Base-by-base conservation (phyloP, 345 rosid genomes). In the Physaria fendleri region DNA sequence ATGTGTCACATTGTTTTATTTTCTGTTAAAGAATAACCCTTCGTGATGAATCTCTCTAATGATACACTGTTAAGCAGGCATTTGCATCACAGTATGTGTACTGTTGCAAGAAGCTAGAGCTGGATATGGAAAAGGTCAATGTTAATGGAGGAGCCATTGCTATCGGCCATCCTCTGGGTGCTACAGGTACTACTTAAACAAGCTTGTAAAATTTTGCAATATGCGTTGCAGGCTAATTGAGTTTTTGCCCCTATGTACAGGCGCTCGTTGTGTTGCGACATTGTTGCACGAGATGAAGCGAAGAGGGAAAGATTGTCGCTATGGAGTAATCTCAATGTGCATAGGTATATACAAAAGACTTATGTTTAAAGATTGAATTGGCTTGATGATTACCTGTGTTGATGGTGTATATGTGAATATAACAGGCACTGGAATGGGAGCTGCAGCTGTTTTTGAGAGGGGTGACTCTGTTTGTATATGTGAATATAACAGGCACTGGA, bases 71-170 rank as follows among this genome's bases (percentile, higher is more conserved):
- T 41, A 9, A 51, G 62, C 78, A 88, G 98, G 99, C 95, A 73
- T 93, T 93, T 83, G 99, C 95, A 56, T 93, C 95, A 27, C 99
- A 93, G 66, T 93, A 60, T 54, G 90, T 85, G 29, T 93, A 93
- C 71, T 83, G 88, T 32, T 41, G 76, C 51, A 93, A 87, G 79
- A 93, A 88, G 71, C 68, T 93, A 54, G 86, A 65, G 59, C 91
- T 89, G 29, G 87, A 83, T 69, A 64, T 63, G 16, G 76, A 79
- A 42, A 86, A 86, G 71, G 88, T 93, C 56, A 93, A 93, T 50
- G 97, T 89, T 44, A 93, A 93, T 58, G 99, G 97, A 23, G 99
- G 99, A 44, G 99, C 95, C 51, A 78, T 93, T 13, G 99, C 97
- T 61, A 76, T 93, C 11, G 97, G 99, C 8, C 94, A 93, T 85